Evolutionary conservation across 1,284 basidiomycete genomes (phyloP).

Genomic region (Irpex sp.): DNA sequence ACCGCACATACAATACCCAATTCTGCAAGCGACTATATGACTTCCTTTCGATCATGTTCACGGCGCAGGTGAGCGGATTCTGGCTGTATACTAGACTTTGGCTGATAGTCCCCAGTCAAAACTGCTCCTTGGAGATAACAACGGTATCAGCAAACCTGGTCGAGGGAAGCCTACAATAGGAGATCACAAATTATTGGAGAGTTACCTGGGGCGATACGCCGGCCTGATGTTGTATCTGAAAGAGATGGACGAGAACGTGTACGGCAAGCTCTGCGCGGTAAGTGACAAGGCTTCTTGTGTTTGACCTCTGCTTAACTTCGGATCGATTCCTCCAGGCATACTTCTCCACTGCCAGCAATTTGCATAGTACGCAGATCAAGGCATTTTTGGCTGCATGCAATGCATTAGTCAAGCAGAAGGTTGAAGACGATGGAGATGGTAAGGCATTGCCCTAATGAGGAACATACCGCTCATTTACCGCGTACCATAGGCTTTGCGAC

Average conservation of each 20-base stretch:
- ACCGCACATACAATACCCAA: constrained; percentile 79
- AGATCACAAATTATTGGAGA: constrained; percentile 71
- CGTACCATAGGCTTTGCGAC: constrained; percentile 42
- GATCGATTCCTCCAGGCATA: constrained; percentile 56
- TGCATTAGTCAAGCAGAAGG: constrained; percentile 56
- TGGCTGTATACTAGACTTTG: background rate
- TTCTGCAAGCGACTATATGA: constrained; percentile 91
- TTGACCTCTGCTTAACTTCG: background rate
- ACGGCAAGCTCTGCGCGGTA: constrained; percentile 84
- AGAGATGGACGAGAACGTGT: constrained; percentile 87
- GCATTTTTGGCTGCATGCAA: constrained; percentile 60
- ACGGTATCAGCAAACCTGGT: constrained; percentile 43
- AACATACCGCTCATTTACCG: background rate
- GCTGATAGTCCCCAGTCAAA: constrained; percentile 43
- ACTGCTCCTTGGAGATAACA: constrained; percentile 54
- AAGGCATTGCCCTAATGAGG: constrained; percentile 13
- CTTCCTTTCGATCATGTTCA: constrained; percentile 87
- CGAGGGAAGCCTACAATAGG: constrained; percentile 45
- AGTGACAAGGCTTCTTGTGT: constrained; percentile 24
- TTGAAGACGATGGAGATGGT: constrained; percentile 73
- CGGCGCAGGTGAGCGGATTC: constrained; percentile 58
- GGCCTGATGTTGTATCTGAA: constrained; percentile 91
- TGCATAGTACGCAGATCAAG: constrained; percentile 78
- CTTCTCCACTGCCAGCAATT: constrained; percentile 76
- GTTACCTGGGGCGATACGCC: constrained; percentile 81